A percentile compares a stretch with the other conserved stretches of the same genome.
Evolutionary conservation across 1,284 basidiomycete species (phyloP).

Genomic region (Rhodotorula sp.): DNA sequence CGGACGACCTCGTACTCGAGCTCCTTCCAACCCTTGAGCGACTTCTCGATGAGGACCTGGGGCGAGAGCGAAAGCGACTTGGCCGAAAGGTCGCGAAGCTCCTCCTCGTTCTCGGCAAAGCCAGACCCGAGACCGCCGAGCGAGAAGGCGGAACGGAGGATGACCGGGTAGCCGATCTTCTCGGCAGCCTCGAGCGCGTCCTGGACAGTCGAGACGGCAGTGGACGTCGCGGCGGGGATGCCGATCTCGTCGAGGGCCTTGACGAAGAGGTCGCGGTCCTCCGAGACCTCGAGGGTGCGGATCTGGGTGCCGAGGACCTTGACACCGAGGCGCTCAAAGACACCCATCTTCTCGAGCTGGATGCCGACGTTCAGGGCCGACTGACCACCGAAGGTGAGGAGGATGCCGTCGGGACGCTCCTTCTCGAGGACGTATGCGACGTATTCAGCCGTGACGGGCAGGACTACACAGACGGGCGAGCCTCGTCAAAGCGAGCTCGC

Average conservation of each 20-base stretch:
- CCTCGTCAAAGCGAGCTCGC: neutral
- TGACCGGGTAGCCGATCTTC: constrained; percentile 94
- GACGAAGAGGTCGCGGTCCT: constrained; percentile 96
- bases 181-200: constrained; percentile 89
- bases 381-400: constrained; percentile 98
- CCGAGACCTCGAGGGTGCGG: constrained; percentile 89
- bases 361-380: constrained; percentile 98
- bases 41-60: constrained; percentile 95
- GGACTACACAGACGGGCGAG: constrained; percentile 55
- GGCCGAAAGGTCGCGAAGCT: constrained; percentile 90
- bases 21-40: constrained; percentile 99
- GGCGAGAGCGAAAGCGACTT: constrained; percentile 88
- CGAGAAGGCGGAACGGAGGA: constrained; percentile 96
- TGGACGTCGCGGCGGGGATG: constrained; percentile 95
- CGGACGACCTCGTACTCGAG: constrained; percentile 99
- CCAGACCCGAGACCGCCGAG: constrained; percentile 98
- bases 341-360: constrained; percentile 95
- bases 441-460: constrained; percentile 95
- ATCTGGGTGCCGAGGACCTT: constrained; percentile 96
- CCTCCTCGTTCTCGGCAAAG: constrained; percentile 93
- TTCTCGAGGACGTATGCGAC: constrained; percentile 98
- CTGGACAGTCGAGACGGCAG: constrained; percentile 93
- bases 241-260: constrained; percentile 98
- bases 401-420: constrained; percentile 94
- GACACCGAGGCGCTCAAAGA: constrained; percentile 90